Percentiles rank a stretch among this genome's conserved stretches.
phyloP scores from a whole-genome alignment of 2,329 filamentous ascomycete genomes.

The Pseudovirgaria hyperparasitica region DNA sequence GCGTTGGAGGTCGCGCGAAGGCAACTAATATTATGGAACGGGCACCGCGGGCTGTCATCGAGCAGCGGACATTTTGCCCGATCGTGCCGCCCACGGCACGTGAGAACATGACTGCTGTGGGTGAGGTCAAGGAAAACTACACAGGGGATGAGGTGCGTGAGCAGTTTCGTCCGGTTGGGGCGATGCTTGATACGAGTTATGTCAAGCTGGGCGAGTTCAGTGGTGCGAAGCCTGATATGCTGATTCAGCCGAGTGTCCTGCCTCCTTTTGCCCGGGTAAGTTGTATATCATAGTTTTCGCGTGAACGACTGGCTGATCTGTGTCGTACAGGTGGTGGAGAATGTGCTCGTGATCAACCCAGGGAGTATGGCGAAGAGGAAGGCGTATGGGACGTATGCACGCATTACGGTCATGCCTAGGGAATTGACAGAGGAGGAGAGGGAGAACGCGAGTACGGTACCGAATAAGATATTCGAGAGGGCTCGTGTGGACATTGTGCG shows the following conservation, averaged over 20 bases:
- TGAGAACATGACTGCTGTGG: conserved; percentile 42
- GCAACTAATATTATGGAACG: conserved; percentile 54
- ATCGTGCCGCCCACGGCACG: conserved; percentile 71
- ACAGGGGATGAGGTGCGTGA: conserved; percentile 35
- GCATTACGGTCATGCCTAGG: conserved; percentile 61
- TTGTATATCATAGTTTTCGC: conserved; percentile 4
- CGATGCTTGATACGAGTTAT: conserved; percentile 72
- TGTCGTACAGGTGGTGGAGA: conserved; percentile 63
- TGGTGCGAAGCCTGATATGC: conserved; percentile 69
- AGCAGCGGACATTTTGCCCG: conserved; percentile 85
- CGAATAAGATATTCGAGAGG: conserved; percentile 68
- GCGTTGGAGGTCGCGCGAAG: conserved; percentile 41
- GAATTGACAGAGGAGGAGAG: conserved; percentile 45
- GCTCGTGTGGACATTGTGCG: conserved; percentile 76
- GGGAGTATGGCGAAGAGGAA: conserved; percentile 75
- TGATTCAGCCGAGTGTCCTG: conserved; percentile 70
- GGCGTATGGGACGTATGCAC: conserved; percentile 74
- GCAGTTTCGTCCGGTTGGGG: conserved; percentile 46
- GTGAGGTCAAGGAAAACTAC: conserved; percentile 31
- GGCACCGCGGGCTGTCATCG: conserved; percentile 65
- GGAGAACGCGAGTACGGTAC: conserved; percentile 41
- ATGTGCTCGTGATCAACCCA: conserved; percentile 81
- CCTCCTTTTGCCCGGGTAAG: conserved; percentile 79
- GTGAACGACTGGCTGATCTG: conserved; percentile 7
- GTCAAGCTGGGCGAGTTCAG: conserved; percentile 85